phyloP scores from a whole-genome alignment of 345 rosid species.

The Eucalyptus camaldulensis region DNA sequence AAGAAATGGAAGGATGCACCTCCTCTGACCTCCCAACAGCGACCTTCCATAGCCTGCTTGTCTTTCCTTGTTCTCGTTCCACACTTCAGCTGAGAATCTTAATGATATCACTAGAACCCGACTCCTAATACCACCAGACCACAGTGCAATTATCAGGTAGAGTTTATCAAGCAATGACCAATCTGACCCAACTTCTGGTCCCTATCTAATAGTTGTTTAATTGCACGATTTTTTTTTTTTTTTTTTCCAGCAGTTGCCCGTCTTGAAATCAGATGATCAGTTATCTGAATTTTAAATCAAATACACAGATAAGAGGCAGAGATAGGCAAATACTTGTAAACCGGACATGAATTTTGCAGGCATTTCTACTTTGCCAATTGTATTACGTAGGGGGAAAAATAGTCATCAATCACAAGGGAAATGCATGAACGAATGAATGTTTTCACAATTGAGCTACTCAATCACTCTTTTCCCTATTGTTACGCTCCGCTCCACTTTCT shows the following conservation, averaged over 20 bases:
- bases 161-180: not conserved
- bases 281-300: not conserved
- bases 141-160: not conserved
- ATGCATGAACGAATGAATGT: not conserved
- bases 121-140: not conserved
- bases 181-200: not conserved
- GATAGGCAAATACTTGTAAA: not conserved
- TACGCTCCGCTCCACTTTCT: constrained; percentile 27
- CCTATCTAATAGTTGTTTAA: not conserved
- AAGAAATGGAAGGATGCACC: not conserved
- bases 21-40: not conserved
- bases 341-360: not conserved
- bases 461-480: not conserved
- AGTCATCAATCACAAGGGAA: not conserved
- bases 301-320: not conserved
- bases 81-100: not conserved
- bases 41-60: not conserved
- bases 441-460: not conserved
- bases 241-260: not conserved
- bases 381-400: not conserved
- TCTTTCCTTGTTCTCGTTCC: not conserved
- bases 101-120: not conserved
- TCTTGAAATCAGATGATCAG: not conserved
- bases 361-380: not conserved
- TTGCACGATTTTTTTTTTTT: not conserved